These are phyloP conservation scores for Gamsiella multidivaricata DNA, from an alignment of 192 early-diverging fungal species.

Conservation along the genomic window DNA sequence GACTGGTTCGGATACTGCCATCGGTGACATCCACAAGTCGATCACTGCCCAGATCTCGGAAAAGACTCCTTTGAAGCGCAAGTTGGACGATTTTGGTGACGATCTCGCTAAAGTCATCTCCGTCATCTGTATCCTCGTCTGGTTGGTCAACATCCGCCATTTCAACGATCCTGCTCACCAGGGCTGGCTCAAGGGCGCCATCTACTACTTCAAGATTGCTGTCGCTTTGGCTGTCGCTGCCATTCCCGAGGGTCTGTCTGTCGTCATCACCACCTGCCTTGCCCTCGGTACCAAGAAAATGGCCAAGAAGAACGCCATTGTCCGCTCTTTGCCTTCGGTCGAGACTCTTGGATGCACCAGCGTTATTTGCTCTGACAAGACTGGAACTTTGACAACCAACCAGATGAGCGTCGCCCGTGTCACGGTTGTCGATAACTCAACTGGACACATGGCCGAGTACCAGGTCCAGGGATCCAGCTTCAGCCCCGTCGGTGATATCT, in stretches of 20 bases:
- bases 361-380: conserved; percentile 99
- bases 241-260: conserved; percentile 99
- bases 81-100: conserved; percentile 97
- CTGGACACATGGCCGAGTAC: conserved; percentile 70
- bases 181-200: conserved; percentile 94
- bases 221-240: conserved; percentile 98
- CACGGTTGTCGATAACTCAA: conserved; percentile 63
- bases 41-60: conserved; percentile 88
- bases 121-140: conserved; percentile 94
- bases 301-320: conserved; percentile 96
- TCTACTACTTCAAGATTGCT: conserved; percentile 99
- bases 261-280: conserved; percentile 97
- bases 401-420: conserved; percentile 92
- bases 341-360: conserved; percentile 98
- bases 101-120: conserved; percentile 84
- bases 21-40: conserved; percentile 92
- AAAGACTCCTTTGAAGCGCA: conserved; percentile 95
- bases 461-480: conserved; percentile 88
- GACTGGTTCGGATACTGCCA: conserved; percentile 90
- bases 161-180: conserved; percentile 90
- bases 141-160: conserved; percentile 98
- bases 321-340: conserved; percentile 89
- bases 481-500: conserved; percentile 79
- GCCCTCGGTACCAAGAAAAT: conserved; percentile 98
- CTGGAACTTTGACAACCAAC: conserved; percentile 98